These are phyloP conservation scores for Lichtheimia ornata DNA, from an alignment of 371 early-diverging fungal genomes.

Conservation along the genomic window DNA sequence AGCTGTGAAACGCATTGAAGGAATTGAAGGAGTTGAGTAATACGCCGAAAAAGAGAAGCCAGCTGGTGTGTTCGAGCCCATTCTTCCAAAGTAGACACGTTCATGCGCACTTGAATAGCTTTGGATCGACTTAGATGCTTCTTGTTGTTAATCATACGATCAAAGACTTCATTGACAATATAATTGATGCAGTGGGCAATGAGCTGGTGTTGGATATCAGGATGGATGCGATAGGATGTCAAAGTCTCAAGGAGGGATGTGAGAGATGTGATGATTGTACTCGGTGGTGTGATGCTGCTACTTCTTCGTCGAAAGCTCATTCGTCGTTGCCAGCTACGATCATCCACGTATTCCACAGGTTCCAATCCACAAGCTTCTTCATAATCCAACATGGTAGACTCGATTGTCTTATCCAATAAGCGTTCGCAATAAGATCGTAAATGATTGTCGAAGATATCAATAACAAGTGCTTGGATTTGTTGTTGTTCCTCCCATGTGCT, in stretches of 20 bases:
- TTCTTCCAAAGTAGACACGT: slow-evolving; percentile 76
- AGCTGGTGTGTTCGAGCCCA: slow-evolving; percentile 69
- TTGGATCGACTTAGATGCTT: slow-evolving; percentile 78
- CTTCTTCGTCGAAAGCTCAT: slow-evolving; percentile 12
- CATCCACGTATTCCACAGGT: slow-evolving; percentile 60
- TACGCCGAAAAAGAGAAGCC: slow-evolving; percentile 50
- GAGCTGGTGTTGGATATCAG: slow-evolving; percentile 41
- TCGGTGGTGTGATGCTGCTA: slow-evolving; percentile 10
- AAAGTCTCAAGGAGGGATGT: neutral
- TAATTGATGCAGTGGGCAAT: slow-evolving; percentile 75
- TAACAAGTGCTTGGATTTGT: slow-evolving; percentile 60
- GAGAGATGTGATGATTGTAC: slow-evolving; percentile 1
- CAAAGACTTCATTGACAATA: slow-evolving; percentile 74
- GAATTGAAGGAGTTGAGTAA: slow-evolving; percentile 78
- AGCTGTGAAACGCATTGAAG: slow-evolving; percentile 78
- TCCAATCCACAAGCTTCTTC: slow-evolving; percentile 68
- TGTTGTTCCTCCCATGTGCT: slow-evolving; percentile 63
- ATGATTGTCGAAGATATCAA: slow-evolving; percentile 40
- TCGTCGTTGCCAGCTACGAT: slow-evolving; percentile 46
- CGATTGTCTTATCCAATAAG: slow-evolving; percentile 61
- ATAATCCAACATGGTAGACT: slow-evolving; percentile 71
- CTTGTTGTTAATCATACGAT: slow-evolving; percentile 72
- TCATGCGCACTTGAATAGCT: slow-evolving; percentile 85
- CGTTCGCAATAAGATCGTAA: slow-evolving; percentile 53
- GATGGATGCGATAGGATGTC: slow-evolving; percentile 59